phyloP scores from a whole-genome alignment of 176 grass and related monocot species.

The Aegilops longissima region DNA sequence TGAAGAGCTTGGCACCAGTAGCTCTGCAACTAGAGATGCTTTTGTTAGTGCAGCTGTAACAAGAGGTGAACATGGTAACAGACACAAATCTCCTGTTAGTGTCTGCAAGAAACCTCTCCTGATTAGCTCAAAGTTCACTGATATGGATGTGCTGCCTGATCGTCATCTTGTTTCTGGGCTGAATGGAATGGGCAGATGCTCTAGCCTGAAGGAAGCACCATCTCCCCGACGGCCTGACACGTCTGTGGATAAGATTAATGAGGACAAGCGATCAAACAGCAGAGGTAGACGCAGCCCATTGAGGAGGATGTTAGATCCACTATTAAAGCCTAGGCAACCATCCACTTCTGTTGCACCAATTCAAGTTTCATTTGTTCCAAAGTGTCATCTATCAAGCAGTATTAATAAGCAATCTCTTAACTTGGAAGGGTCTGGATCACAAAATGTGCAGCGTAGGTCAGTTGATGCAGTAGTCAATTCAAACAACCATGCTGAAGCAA shows the following conservation, averaged over 20 bases:
- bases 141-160: constrained; percentile 34
- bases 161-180: constrained; percentile 25
- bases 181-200: constrained; percentile 56
- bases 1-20: constrained; percentile 25
- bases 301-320: constrained; percentile 89
- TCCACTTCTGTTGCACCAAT: constrained; percentile 40
- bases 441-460: constrained; percentile 47
- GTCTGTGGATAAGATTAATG: constrained; percentile 44
- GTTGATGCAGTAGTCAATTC: constrained; percentile 47
- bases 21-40: constrained; percentile 14
- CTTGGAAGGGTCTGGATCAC: constrained; percentile 28
- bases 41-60: constrained; percentile 24
- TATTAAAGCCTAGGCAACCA: constrained; percentile 65
- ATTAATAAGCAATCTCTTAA: constrained; percentile 34
- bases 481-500: constrained; percentile 31
- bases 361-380: constrained; percentile 37
- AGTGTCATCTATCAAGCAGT: constrained; percentile 41
- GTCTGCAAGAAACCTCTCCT: not conserved
- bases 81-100: constrained; percentile 17
- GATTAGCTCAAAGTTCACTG: constrained; percentile 39
- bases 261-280: constrained; percentile 57
- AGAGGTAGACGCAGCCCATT: constrained; percentile 79
- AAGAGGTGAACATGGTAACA: constrained; percentile 14
- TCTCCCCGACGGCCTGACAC: constrained; percentile 26
- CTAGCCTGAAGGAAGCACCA: constrained; percentile 56